Evolutionary conservation across 768 basidiomycete species (phyloP), one percentile per base, ranked within the genome.

Genomic region (Tulasnella sp.): DNA sequence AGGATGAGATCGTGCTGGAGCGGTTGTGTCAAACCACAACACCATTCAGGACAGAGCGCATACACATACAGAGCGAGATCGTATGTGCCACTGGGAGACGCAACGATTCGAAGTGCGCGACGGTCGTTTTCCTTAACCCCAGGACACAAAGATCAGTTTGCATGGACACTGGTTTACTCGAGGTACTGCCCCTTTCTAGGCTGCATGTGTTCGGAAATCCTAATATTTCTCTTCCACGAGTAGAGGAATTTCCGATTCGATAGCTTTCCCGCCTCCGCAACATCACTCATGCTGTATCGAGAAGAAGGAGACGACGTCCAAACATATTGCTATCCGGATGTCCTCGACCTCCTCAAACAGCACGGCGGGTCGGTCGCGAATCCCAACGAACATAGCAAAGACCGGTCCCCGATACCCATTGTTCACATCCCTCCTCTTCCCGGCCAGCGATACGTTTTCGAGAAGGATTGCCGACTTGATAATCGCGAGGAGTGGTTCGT

Each of bases 31-130:
- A 42, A 70, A 29, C 67, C 39, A 42, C 39, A 45, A 37, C 69
- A 25, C 75, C 75, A 8, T 76, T 76, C 17, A 37, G 25, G 15
- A 71, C 64, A 31, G 64, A 49, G 17, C 39, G 67, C 36, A 76
- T 76, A 31, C 45, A 39, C 31, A 76, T 76, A 40, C 75, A 76
- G 15, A 31, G 40, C 15, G 75, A 76, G 8, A 68, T 76, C 39
- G 29, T 76, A 0, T 76, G 75, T 37, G 45, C 37, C 7, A 39
- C 74, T 40, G 75, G 75, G 14, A 54, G 25, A 22, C 19, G 19
- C 8, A 12, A 25, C 34, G 29, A n/a, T 22, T 72, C 31, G 25
- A 40, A 52, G 31, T 54, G 54, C 38, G 34, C 37, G 22, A 38
- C 39, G 8, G n/a, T 70, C 4, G 38, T 76, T 37, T 37, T 76